These are phyloP conservation scores for Hysterangium stoloniferum DNA, from an alignment of 768 basidiomycete species.

Conservation along the genomic window DNA sequence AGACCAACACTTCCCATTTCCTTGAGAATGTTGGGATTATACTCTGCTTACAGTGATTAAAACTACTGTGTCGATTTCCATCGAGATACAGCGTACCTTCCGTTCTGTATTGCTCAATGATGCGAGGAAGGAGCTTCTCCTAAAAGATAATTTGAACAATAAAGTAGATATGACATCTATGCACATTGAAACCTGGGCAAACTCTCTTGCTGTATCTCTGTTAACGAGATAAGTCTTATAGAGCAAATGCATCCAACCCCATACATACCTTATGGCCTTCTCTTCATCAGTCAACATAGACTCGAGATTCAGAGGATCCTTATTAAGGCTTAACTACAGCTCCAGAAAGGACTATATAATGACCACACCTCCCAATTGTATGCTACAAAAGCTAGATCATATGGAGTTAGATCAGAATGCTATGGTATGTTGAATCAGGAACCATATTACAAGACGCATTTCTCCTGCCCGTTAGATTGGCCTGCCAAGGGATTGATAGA, in stretches of 20 bases:
- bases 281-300: slow-evolving; percentile 85
- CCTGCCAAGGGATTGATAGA: no score
- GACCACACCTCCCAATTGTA: slow-evolving; percentile 5
- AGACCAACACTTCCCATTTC: slow-evolving; percentile 93
- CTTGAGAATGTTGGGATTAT: slow-evolving; percentile 64
- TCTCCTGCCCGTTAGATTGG: no score
- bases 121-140: slow-evolving; percentile 80
- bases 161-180: neutral
- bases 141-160: slow-evolving; percentile 25
- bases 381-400: neutral
- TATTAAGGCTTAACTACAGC: neutral
- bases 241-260: neutral
- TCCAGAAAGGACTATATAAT: neutral
- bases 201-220: slow-evolving; percentile 72
- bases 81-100: slow-evolving; percentile 48
- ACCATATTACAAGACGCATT: slow-evolving; percentile 8
- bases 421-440: no score
- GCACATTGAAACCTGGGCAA: slow-evolving; percentile 67
- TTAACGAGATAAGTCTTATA: slow-evolving; percentile 6
- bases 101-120: slow-evolving; percentile 81
- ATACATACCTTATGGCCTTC: slow-evolving; percentile 67
- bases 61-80: neutral
- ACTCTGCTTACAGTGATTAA: slow-evolving; percentile 39
- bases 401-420: no score
- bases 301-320: slow-evolving; percentile 83